Percentiles rank a stretch among this genome's conserved stretches.
These are phyloP conservation scores for Pestalotiopsis fici DNA, from an alignment of 2,329 filamentous ascomycete genomes.

Conservation along the genomic window DNA sequence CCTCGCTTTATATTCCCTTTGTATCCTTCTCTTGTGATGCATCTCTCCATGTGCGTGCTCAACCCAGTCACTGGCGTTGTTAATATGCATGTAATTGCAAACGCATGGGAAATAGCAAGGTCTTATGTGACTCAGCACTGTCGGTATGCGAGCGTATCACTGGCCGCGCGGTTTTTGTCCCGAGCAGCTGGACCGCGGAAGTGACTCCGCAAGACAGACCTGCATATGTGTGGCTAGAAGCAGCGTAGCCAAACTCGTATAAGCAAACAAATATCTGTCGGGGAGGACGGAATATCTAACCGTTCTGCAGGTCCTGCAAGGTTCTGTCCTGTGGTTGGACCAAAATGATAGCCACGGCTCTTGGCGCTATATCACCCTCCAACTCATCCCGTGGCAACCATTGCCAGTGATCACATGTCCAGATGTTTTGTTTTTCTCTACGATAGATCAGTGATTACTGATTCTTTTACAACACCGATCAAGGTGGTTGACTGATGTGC, in stretches of 20 bases:
- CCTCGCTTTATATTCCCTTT: not conserved
- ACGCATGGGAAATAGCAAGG: not conserved
- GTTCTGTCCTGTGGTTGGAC: not conserved
- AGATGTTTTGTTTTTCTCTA: not conserved
- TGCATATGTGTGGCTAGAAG: not conserved
- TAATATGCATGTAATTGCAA: too few relatives aligned
- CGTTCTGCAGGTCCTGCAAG: not conserved
- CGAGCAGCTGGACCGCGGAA: not conserved
- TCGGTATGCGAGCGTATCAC: not conserved
- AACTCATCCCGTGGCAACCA: not conserved
- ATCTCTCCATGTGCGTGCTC: too few relatives aligned
- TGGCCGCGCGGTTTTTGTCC: not conserved
- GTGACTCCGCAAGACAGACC: not conserved
- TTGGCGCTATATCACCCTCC: not conserved
- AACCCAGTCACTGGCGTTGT: too few relatives aligned
- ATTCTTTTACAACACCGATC: too few relatives aligned
- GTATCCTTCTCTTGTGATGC: not conserved
- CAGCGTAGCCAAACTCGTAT: not conserved
- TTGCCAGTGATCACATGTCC: not conserved
- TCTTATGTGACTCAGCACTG: not conserved
- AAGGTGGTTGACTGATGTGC: too few relatives aligned
- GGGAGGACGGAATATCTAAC: not conserved
- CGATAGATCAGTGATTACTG: too few relatives aligned
- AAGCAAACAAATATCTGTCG: not conserved
- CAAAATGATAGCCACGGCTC: not conserved